A percentile compares a stretch with the other conserved stretches of the same genome.
Evolutionary conservation across 1,284 basidiomycete genomes (phyloP).

Genomic region (Melampsora americana): DNA sequence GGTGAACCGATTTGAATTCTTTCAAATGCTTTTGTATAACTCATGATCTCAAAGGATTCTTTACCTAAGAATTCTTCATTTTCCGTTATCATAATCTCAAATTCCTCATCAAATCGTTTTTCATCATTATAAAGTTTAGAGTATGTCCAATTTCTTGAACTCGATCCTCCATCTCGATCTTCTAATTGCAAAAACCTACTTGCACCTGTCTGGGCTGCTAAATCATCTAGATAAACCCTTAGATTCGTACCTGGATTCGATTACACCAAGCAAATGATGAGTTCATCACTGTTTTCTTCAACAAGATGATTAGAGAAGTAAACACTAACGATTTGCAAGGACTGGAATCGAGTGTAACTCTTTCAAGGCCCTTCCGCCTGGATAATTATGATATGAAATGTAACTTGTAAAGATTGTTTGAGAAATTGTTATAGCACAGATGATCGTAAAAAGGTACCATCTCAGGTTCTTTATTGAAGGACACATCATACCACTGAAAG

Average conservation of each 20-base stretch:
- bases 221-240: conserved; percentile 25
- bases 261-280: neutral
- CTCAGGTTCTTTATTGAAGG: conserved; percentile 1
- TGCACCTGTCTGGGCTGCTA: conserved; percentile 27
- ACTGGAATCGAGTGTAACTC: conserved; percentile 61
- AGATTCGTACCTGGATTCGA: neutral
- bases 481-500: conserved; percentile 6
- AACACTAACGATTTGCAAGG: neutral
- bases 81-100: neutral
- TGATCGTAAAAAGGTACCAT: conserved; percentile 45
- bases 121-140: neutral
- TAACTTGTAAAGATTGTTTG: conserved; percentile 61
- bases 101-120: conserved; percentile 12
- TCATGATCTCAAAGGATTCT: neutral
- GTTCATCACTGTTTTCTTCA: too few species aligned
- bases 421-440: conserved; percentile 57
- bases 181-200: conserved; percentile 33
- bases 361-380: conserved; percentile 74
- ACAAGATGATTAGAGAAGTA: too few species aligned
- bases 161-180: neutral
- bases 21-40: conserved; percentile 15
- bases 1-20: neutral
- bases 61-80: neutral
- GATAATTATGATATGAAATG: conserved; percentile 76
- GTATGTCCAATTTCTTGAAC: conserved; percentile 11